Evolutionary conservation across 176 grass and related monocot genomes (phyloP), one percentile per base, ranked within the genome.

Genomic region (Dendrocalamus sinicus): DNA sequence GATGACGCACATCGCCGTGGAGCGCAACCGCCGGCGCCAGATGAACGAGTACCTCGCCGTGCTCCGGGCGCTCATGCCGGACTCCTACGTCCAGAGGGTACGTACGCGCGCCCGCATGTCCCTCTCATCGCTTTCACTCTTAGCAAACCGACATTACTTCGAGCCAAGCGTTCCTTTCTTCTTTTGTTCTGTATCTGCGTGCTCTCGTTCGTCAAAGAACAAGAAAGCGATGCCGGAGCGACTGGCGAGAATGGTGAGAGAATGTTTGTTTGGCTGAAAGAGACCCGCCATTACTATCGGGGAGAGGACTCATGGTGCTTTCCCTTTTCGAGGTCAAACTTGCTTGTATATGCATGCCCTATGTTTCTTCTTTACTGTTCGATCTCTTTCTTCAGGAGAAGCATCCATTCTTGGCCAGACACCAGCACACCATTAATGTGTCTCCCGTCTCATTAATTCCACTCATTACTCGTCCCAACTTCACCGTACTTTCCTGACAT

Each of bases 1-100:
- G 81, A 92, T 99, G 92, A 96, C 89, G 26, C 96, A 99, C 92
- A 99, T 99, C 91, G 96, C 96, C 60, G 96, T 99, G 19, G 96
- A 99, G 93, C 92, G 96, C 74, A 99, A 99, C 84, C 96, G 96
- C 37, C 93, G 96, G 14, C 88, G 86, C 39, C 96, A 96, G 86
- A 99, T 99, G 93, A 99, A 99, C 82, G 93, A 94, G 80, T 96
- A 99, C 89, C 94, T 99, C 20, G 60, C 94, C 73, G 52, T 77
- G 59, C 89, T 99, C 75, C 91, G 96, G 35, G 91, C 93, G 13
- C 86, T 99, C 81, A 99, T 99, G 96, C 96, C 96, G 12, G 82
- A 88, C 53, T 67, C 90, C 15, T 99, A 92, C 57, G 87, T 89
- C 84, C 96, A 99, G 86, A 94, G 93, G 89, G 96, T 99, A 91